Evolutionary conservation across 345 rosid genomes (phyloP), one percentile per base, ranked within the genome.

Genomic region (Lepidium africanum): DNA sequence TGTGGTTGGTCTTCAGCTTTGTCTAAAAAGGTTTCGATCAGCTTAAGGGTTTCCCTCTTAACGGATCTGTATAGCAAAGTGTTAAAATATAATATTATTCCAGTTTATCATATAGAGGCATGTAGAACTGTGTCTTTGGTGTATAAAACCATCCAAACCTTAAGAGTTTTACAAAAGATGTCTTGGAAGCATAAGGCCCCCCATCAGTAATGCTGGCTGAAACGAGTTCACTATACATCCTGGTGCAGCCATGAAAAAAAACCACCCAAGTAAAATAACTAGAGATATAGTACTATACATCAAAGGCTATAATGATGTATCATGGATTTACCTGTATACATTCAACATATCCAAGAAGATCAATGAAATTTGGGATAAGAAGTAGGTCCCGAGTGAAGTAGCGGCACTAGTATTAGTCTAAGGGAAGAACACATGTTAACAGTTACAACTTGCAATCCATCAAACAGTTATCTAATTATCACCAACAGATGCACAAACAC

Each of bases 361-460:
- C 66, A 84, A 65, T 67, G 98, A 84, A 53, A 95, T 91, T 76
- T 95, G 99, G 7, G 97, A 25, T 43, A 95, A 72, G 80, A 95
- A 91, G 76, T 80, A 87, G 5, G 99, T 89, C 65, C 99, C 99
- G 51, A 91, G 86, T 27, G 98, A 85, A 74, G 74, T 84, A 76
- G 99, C 98, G 65, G 82, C 99, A 77, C 99, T 95, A 47, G 99
- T 95, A 74, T 95, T 95, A 60, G 97, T 95, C 99, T 95, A 92
- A 86, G 6, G 25, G 74, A 55, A 43, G 81, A 55, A 47, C 35
- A 69, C 45, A 65, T 33, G 65, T 39, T 30, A 54, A 23, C 21
- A 7, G 63, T 33, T 14, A 56, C 43, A 56, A 14, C 17, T 52
- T 38, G 39, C 36, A 67, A 33, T 23, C 53, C 40, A 45, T 42